Percentiles rank a stretch among this genome's conserved stretches.
Conservation (phyloP, 371 early-diverging fungal species). For the Zopfochytrium polystomum region DNA sequence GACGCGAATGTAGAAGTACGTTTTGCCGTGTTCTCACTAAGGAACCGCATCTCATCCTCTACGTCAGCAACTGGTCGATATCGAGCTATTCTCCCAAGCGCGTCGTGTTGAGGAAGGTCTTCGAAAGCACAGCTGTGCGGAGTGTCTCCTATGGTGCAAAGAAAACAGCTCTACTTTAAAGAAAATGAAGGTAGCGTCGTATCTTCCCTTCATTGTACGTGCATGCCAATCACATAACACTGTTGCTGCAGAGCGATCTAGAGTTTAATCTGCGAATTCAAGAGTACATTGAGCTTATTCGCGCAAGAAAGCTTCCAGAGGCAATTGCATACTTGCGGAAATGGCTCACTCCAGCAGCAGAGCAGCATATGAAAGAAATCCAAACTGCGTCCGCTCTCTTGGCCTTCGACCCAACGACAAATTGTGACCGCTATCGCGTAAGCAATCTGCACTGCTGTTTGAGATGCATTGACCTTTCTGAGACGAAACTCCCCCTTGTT, state of each 20-base stretch:
- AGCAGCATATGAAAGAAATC: slow-evolving; percentile 68
- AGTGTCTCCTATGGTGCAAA: slow-evolving; percentile 87
- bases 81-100: slow-evolving; percentile 80
- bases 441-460: neutral
- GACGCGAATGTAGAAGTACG: slow-evolving; percentile 63
- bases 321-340: slow-evolving; percentile 84
- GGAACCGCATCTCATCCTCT: neutral
- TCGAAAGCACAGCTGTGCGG: slow-evolving; percentile 69
- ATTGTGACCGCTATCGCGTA: slow-evolving; percentile 73
- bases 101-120: slow-evolving; percentile 77
- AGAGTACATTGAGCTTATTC: slow-evolving; percentile 85
- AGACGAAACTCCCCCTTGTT: slow-evolving; percentile 3
- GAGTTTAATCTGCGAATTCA: slow-evolving; percentile 92
- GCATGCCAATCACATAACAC: slow-evolving; percentile 10
- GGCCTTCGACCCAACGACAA: slow-evolving; percentile 70
- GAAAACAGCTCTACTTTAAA: slow-evolving; percentile 82
- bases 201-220: neutral
- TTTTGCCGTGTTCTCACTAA: slow-evolving; percentile 8
- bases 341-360: slow-evolving; percentile 71
- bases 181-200: slow-evolving; percentile 66
- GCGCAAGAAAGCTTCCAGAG: slow-evolving; percentile 58
- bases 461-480: neutral
- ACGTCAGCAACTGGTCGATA: slow-evolving; percentile 78
- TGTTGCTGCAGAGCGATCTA: slow-evolving; percentile 68
- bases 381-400: slow-evolving; percentile 84